These are phyloP conservation scores for Bretschneidera sinensis DNA, from an alignment of 345 rosid species.

Conservation along the genomic window DNA sequence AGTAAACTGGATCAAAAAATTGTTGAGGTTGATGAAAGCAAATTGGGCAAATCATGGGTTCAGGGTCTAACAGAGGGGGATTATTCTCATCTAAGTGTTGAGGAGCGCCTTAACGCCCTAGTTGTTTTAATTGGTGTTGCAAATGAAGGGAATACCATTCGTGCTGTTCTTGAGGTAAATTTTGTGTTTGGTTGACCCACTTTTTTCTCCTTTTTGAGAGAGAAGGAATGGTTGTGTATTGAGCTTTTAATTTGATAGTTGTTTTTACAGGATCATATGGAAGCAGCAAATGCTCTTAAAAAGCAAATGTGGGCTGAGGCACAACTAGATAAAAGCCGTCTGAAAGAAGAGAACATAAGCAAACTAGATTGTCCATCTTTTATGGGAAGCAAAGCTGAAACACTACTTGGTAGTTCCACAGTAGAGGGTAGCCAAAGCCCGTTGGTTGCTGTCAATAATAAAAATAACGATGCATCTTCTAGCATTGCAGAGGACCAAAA, in stretches of 20 bases:
- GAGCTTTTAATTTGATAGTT: conserved; percentile 16
- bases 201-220: not conserved
- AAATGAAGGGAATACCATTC: conserved; percentile 91
- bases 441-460: conserved; percentile 26
- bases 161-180: conserved; percentile 86
- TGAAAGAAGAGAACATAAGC: conserved; percentile 58
- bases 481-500: conserved; percentile 52
- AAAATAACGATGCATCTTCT: conserved; percentile 47
- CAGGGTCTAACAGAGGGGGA: conserved; percentile 95
- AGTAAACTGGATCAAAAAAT: conserved; percentile 40
- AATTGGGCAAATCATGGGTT: conserved; percentile 80
- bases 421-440: conserved; percentile 49
- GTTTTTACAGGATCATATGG: conserved; percentile 81
- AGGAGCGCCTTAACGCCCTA: conserved; percentile 92
- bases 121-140: conserved; percentile 76
- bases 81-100: conserved; percentile 88
- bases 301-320: conserved; percentile 99
- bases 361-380: conserved; percentile 52
- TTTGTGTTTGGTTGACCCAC: not conserved
- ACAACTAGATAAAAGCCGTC: conserved; percentile 79
- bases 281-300: conserved; percentile 94
- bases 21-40: conserved; percentile 72
- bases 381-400: conserved; percentile 48
- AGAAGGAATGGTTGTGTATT: not conserved
- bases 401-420: conserved; percentile 30